phyloP scores from a whole-genome alignment of 2,329 filamentous ascomycete genomes.

The Teratosphaeria viscida region DNA sequence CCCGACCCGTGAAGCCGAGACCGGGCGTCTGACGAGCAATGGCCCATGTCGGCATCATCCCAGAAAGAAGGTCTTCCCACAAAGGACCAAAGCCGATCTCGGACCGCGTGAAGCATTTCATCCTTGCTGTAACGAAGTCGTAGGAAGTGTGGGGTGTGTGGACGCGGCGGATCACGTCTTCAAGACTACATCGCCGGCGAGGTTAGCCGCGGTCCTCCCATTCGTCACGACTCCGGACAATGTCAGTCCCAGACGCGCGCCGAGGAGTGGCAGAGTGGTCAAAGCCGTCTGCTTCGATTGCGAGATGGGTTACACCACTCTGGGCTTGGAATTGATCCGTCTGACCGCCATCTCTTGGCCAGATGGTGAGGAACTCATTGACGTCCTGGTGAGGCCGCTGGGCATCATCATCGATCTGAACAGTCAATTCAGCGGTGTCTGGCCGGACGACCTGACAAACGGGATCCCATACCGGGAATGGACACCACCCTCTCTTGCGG shows the following conservation, averaged over 20 bases:
- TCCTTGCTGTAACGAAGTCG: constrained; percentile 65
- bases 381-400: constrained; percentile 73
- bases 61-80: constrained; percentile 55
- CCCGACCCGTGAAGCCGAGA: constrained; percentile 62
- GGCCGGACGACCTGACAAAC: constrained; percentile 49
- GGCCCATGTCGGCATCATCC: constrained; percentile 75
- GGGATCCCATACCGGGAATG: constrained; percentile 9
- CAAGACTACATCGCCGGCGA: constrained; percentile 65
- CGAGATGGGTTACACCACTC: constrained; percentile 91
- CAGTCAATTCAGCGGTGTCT: constrained; percentile 82
- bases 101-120: constrained; percentile 54
- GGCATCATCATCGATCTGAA: constrained; percentile 86
- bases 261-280: constrained; percentile 12
- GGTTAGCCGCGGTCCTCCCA: constrained; percentile 67
- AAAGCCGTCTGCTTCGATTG: constrained; percentile 82
- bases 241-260: constrained; percentile 34
- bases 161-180: constrained; percentile 65
- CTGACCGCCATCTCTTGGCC: constrained; percentile 87
- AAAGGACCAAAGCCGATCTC: constrained; percentile 43
- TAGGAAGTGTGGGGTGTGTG: constrained; percentile 67
- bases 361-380: constrained; percentile 59
- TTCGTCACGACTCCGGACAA: constrained; percentile 71
- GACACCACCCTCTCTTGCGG: constrained; percentile 7
- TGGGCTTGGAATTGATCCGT: constrained; percentile 80
- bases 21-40: constrained; percentile 64